phyloP scores from a whole-genome alignment of 768 basidiomycete species.

The Asterophora lycoperdoides region DNA sequence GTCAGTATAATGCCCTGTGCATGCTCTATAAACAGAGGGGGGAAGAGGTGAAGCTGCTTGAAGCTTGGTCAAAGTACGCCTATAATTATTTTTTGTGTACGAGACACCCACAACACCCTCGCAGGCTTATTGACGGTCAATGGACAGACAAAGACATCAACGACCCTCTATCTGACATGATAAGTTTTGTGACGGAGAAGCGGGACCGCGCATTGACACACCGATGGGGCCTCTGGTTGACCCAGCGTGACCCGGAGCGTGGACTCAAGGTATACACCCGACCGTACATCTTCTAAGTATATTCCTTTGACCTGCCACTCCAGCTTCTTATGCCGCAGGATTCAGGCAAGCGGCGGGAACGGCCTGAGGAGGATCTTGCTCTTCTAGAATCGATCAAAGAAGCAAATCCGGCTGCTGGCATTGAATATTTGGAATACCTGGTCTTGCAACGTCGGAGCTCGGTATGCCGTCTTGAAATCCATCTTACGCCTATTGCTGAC shows the following conservation, averaged over 20 bases:
- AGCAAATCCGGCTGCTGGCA: conserved; percentile 56
- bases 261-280: conserved; percentile 57
- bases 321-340: conserved; percentile 62
- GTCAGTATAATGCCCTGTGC: conserved; percentile 59
- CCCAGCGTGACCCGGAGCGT: conserved; percentile 59
- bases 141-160: conserved; percentile 59
- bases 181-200: conserved; percentile 50
- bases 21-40: conserved; percentile 55
- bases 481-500: not conserved
- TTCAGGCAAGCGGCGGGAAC: conserved; percentile 50
- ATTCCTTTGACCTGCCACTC: not conserved
- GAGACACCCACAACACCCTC: not conserved
- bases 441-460: conserved; percentile 64
- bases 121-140: conserved; percentile 62
- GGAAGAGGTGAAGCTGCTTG: conserved; percentile 58
- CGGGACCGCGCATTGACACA: conserved; percentile 60
- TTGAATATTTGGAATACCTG: conserved; percentile 76
- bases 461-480: conserved; percentile 32
- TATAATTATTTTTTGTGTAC: not conserved
- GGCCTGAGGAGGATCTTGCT: conserved; percentile 56
- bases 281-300: too few species aligned
- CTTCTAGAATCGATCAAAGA: conserved; percentile 54
- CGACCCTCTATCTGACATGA: conserved; percentile 60
- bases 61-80: conserved; percentile 66
- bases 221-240: conserved; percentile 80